Base-by-base conservation (phyloP, 2,329 filamentous ascomycete genomes). In the Fusarium nelsonii region DNA sequence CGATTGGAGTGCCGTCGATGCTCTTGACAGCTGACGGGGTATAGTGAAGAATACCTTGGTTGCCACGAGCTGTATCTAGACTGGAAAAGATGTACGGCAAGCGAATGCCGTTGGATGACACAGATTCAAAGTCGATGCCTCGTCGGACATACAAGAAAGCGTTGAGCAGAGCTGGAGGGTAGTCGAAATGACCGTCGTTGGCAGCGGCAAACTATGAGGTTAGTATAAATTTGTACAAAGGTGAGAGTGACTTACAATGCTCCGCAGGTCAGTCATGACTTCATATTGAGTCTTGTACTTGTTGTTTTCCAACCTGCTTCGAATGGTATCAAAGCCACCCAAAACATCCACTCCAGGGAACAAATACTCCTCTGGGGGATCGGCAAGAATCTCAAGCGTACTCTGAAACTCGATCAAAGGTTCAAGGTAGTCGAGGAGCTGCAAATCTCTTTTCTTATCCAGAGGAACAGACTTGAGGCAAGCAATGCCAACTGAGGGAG, bases 391-490 rank as follows among this genome's bases (percentile, higher is more conserved):
- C 45, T 74, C 72, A 15, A 74, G 56, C 2, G 72, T 74, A 54
- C 62, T 73, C 14, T 74, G 72, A 11, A 74, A 73, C 3, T 44
- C 28, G 7, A 74, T 36, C 15, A 64, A 49, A 14, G 72, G 72
- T 4, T 64, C 40, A 1, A 74, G 43, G 15, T 70, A 74, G 14
- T 74, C 69, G 5, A 74, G 46, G 16, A 74, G 41, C 23, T 63
- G 69, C 33, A 74, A 60, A 23, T 74, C 72, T 7, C 72, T 63
- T 33, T 73, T 40, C 58, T 72, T 74, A 14, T 71, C 69, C 18
- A 74, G 43, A 12, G 72, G 72, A 23, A 74, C 64, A 11, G 70
- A 73, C 41, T 74, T 74, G 43, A 74, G 61, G 44, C 72, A 74
- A 3, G 70, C 67, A 28, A 74, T 58, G 3, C 62, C 72, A 6